Evolutionary conservation across 768 basidiomycete genomes (phyloP), one percentile per base, ranked within the genome.

Genomic region (Kwoniella dejecticola): DNA sequence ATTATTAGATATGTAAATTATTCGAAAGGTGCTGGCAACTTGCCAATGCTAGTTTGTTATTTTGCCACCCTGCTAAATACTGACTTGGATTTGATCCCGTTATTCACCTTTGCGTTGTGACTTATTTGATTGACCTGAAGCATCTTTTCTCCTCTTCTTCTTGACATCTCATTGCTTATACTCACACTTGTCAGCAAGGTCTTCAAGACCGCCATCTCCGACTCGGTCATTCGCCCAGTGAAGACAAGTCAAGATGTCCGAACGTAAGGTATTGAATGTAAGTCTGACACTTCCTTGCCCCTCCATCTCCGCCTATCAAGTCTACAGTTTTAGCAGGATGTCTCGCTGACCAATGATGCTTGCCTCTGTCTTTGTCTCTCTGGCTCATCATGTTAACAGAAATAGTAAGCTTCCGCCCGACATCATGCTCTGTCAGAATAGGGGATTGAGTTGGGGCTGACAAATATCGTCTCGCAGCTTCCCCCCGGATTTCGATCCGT

Each of bases 401-500:
- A 70, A 64, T 64, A 63, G 68, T 67, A 46, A 57, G 66, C 55
- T 23, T 0, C 13, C 36, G 10, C 10, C 11, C 26, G 21, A 13
- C 49, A 0, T 52, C n/a, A 23, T 36, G n/a, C 27, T 3, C 2
- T 56, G 21, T 56, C 17, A 17, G 2, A 30, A 12, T 19, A 21
- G 15, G 7, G 10, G n/a, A 27, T 8, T 46, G 7, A 6, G 6
- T 45, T 5, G 5, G n/a, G 27, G 15, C 36, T 53, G 44, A 21
- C 26, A 33, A 13, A n/a, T 47, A 23, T 41, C 26, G 3, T n/a
- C 24, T 52, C n/a, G 82, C 48, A 67, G 64, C 68, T 92, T 92
- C 76, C 94, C 94, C 52, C 94, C 95, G 81, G 94, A 98, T 80
- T 98, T 97, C 80, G 95, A 97, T 81, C 95, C 95, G 60, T 88